Evolutionary conservation across 495 filamentous ascomycete genomes (phyloP), one percentile per base, ranked within the genome.

Genomic region (Parathielavia hyrcaniae): DNA sequence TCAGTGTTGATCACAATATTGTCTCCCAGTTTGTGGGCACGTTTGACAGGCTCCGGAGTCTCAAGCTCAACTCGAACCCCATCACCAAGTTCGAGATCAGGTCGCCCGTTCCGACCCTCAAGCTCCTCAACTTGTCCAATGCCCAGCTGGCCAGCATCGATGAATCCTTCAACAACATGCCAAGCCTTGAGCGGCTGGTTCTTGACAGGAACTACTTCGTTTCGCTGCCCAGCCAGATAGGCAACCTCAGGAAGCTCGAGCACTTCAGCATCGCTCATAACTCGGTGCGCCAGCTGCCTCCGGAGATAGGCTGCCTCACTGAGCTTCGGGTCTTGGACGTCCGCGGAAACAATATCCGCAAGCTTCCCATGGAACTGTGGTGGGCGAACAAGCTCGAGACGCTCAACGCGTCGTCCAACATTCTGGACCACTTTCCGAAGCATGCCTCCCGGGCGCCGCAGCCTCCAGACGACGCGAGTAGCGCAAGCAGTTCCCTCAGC

Each of bases 171-270:
- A 86, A 89, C 59, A 89, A 91, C 69, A 81, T 97, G 71, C 80
- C 87, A 19, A 92, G 89, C 66, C 69, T 97, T 48, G 86, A 89
- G 41, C 89, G 90, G 60, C 81, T 99, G 20, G 83, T 91, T 40
- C 77, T 99, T 19, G 92, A 97, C 69, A 90, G 90, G 66, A 99
- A 99, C 63, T 93, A 97, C 69, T 91, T 97, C 61, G 88, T 91
- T 5, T 91, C 90, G 2, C 76, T 97, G 35, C 91, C 91, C 0
- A 77, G 79, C 50, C 84, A 91, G 50, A 87, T 97, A 59, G 90
- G 91, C 30, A 89, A 86, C 61, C 76, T 99, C 36, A 81, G 82
- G 58, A 88, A 81, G 59, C 78, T 99, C 30, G 91, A 97, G 60
- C 83, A 93, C 73, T 85, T 99, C 65, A 97, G 91, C 70, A 89